Percentiles rank a stretch among this genome's conserved stretches.
phyloP scores from a whole-genome alignment of 2,329 filamentous ascomycete species.

The Chaetomium globosum region DNA sequence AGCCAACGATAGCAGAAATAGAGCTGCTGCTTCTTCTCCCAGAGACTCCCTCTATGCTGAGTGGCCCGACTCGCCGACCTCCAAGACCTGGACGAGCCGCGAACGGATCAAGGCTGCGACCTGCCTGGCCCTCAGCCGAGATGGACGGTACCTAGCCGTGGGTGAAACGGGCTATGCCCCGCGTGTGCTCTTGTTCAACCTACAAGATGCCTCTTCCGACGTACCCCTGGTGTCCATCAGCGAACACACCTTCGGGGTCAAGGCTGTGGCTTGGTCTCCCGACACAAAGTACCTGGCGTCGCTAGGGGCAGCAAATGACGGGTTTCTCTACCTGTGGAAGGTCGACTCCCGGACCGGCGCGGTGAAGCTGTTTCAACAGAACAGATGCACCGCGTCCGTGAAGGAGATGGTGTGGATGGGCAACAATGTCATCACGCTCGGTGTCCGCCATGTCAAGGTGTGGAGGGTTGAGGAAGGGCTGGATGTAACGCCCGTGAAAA shows the following conservation, averaged over 20 bases:
- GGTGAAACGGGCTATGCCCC: constrained; percentile 96
- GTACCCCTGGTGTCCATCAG: constrained; percentile 80
- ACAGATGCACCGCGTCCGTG: constrained; percentile 87
- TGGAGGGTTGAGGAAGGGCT: constrained; percentile 78
- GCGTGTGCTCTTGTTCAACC: constrained; percentile 84
- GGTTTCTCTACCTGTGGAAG: constrained; percentile 89
- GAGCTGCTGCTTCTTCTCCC: constrained; percentile 50
- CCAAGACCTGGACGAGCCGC: constrained; percentile 81
- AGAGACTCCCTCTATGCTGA: constrained; percentile 56
- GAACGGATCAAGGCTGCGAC: constrained; percentile 95
- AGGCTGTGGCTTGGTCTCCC: constrained; percentile 83
- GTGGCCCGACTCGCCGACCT: constrained; percentile 64
- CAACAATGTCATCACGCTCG: constrained; percentile 78
- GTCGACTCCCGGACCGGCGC: constrained; percentile 81
- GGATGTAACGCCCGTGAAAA: constrained; percentile 63
- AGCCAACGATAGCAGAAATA: constrained; percentile 65
- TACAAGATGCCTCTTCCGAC: constrained; percentile 78
- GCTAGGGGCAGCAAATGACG: constrained; percentile 85
- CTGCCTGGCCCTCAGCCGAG: constrained; percentile 82
- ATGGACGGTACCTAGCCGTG: constrained; percentile 84
- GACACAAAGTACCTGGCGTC: constrained; percentile 87
- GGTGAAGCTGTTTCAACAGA: constrained; percentile 77
- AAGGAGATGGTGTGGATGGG: constrained; percentile 91
- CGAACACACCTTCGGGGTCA: constrained; percentile 89
- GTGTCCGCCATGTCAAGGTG: constrained; percentile 88